Percentiles rank a stretch among this genome's conserved stretches.
Evolutionary conservation across 441 rosid species (phyloP).

Genomic region (Rhodomyrtus psidioides): DNA sequence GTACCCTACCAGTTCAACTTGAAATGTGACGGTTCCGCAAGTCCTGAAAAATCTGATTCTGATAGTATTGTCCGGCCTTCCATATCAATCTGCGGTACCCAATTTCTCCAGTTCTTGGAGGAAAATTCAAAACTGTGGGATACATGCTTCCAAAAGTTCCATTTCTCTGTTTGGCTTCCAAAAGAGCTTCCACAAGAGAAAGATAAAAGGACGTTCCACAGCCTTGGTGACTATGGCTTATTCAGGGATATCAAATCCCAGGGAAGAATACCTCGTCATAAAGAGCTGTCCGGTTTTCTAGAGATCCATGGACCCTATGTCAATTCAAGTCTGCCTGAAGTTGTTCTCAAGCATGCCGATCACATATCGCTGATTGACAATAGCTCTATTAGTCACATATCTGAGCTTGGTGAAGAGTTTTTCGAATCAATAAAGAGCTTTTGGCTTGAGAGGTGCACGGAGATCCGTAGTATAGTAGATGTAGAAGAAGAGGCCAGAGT

Average conservation of each 20-base stretch:
- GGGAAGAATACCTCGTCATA: neutral
- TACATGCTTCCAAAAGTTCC: neutral
- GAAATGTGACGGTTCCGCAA: neutral
- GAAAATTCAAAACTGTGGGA: neutral
- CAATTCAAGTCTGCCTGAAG: constrained; percentile 8
- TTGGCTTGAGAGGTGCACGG: constrained; percentile 30
- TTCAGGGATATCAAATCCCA: constrained; percentile 7
- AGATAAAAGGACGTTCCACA: neutral
- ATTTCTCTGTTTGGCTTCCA: constrained; percentile 1
- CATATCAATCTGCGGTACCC: neutral
- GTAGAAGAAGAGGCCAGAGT: neutral
- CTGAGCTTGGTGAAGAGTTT: constrained; percentile 11
- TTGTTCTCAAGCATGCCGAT: constrained; percentile 16
- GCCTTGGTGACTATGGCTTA: neutral
- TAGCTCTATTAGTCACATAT: constrained; percentile 7
- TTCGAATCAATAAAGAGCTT: constrained; percentile 17
- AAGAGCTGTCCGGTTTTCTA: neutral
- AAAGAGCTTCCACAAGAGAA: constrained; percentile 1
- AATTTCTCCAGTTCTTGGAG: constrained; percentile 1
- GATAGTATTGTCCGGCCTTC: neutral
- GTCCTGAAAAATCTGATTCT: neutral
- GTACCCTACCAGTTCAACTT: constrained; percentile 7
- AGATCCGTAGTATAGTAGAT: constrained; percentile 18
- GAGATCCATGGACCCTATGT: constrained; percentile 22
- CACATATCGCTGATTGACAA: constrained; percentile 24